These are phyloP conservation scores for Talaromyces sp. DNA, from an alignment of 2,329 filamentous ascomycete species.

Conservation along the genomic window DNA sequence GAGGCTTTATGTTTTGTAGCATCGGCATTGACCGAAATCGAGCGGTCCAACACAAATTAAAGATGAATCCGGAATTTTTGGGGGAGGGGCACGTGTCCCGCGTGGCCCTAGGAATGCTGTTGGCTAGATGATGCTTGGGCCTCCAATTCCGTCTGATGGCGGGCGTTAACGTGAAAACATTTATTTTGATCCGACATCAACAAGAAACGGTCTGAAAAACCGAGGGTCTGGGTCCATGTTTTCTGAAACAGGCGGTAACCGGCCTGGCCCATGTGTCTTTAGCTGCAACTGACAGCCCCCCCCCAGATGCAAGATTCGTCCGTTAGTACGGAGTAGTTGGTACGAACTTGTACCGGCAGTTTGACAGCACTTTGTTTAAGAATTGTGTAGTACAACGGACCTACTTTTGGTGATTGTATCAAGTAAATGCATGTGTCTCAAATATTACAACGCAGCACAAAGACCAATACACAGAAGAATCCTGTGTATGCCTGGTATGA, in stretches of 20 bases:
- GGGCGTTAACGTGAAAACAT: background rate
- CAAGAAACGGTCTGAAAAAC: background rate
- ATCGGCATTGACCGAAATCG: background rate
- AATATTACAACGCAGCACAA: background rate
- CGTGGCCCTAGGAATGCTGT: background rate
- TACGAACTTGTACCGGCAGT: background rate
- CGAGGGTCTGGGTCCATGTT: background rate
- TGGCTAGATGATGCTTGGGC: background rate
- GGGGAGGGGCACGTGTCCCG: background rate
- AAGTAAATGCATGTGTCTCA: background rate
- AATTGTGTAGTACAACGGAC: background rate
- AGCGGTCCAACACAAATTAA: background rate
- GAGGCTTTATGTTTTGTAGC: background rate
- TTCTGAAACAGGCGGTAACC: background rate
- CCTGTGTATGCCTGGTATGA: background rate
- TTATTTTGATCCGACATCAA: background rate
- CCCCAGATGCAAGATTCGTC: background rate
- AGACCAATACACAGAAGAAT: background rate
- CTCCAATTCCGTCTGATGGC: background rate
- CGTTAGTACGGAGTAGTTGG: background rate
- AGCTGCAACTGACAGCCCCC: background rate
- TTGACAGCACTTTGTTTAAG: background rate
- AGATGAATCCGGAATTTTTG: background rate
- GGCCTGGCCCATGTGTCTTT: background rate
- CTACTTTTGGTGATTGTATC: background rate